A percentile compares a stretch with the other conserved stretches of the same genome.
phyloP scores from a whole-genome alignment of 2,329 filamentous ascomycete species.

The Ascochyta koolunga region DNA sequence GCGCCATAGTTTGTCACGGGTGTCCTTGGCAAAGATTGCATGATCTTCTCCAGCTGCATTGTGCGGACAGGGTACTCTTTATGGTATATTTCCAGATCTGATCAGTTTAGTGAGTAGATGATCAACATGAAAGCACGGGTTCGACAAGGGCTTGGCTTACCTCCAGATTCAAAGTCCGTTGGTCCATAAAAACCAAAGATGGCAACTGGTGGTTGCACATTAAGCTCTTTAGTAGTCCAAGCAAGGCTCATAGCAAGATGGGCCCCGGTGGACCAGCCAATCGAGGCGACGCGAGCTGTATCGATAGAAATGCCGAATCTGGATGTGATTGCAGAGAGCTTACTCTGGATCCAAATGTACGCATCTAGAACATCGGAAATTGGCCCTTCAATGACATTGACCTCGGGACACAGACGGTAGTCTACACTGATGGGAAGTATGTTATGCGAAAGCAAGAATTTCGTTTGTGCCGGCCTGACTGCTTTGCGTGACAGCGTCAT shows the following conservation, averaged over 20 bases:
- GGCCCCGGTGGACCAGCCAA: conserved; percentile 60
- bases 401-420: conserved; percentile 59
- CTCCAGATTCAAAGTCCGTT: conserved; percentile 28
- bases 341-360: conserved; percentile 6
- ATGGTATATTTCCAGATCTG: too few relatives aligned
- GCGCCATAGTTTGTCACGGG: conserved; percentile 15
- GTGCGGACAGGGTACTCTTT: too few relatives aligned
- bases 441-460: conserved; percentile 46
- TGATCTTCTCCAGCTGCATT: too few relatives aligned
- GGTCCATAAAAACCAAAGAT: conserved; percentile 57
- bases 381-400: conserved; percentile 53
- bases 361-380: conserved; percentile 53
- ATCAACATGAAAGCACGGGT: too few relatives aligned
- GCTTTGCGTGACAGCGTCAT: conserved; percentile 50
- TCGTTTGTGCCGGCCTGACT: conserved; percentile 48
- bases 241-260: conserved; percentile 53
- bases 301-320: conserved; percentile 16
- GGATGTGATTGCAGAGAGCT: background rate
- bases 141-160: too few relatives aligned
- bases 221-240: conserved; percentile 43
- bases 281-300: conserved; percentile 44
- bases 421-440: conserved; percentile 58
- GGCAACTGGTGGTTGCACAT: conserved; percentile 49
- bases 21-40: too few relatives aligned
- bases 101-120: too few relatives aligned